Evolutionary conservation across 805 yeast genomes (phyloP).

Genomic region (Candida endomychidarum): DNA sequence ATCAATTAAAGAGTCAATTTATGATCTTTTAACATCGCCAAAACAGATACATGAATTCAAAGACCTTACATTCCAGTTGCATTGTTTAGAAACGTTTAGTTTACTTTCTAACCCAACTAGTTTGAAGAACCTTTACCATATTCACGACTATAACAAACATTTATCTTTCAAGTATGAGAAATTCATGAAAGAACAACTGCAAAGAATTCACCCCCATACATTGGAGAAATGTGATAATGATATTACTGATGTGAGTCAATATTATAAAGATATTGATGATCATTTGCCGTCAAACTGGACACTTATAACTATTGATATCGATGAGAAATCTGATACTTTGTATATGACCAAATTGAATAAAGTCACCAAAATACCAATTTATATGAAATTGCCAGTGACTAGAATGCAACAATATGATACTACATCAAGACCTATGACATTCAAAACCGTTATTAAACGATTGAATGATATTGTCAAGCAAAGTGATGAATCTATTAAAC

Average conservation of each 20-base stretch:
- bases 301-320: constrained; percentile 60
- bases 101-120: neutral
- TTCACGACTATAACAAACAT: neutral
- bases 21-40: neutral
- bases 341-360: constrained; percentile 46
- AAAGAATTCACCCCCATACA: neutral
- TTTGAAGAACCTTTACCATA: neutral
- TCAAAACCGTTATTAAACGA: constrained; percentile 35
- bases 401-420: constrained; percentile 33
- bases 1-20: too few species aligned
- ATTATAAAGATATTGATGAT: constrained; percentile 10
- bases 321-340: constrained; percentile 55
- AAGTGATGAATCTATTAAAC: constrained; percentile 62
- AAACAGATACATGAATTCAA: constrained; percentile 2
- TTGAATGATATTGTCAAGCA: constrained; percentile 49
- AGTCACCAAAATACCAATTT: constrained; percentile 43
- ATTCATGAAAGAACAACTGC: neutral
- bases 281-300: constrained; percentile 45
- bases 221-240: neutral
- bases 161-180: constrained; percentile 1
- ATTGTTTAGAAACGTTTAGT: neutral
- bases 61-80: constrained; percentile 1
- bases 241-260: constrained; percentile 5
- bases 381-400: constrained; percentile 59
- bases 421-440: constrained; percentile 24